Base-by-base conservation (phyloP, 768 basidiomycete species). In the Flagelloscypha sp. region DNA sequence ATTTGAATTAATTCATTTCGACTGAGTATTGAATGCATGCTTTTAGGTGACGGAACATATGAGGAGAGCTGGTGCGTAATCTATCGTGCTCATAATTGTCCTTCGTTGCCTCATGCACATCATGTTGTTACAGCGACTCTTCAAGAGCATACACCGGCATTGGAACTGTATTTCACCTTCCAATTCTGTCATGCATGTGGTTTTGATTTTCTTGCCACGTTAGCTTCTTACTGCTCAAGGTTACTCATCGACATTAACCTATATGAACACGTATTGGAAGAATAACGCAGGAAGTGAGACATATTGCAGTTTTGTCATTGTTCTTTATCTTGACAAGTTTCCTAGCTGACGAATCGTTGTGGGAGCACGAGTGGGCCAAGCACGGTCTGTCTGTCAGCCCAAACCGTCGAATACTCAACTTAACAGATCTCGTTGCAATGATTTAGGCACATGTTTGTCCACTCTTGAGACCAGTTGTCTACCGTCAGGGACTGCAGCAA, bases 281-380 rank as follows among this genome's bases (percentile, higher is more conserved):
- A 6, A 6, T 11, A 15, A 11, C 16, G 9, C 25, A 13, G 25
- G 13, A 9, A 13, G 25, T 27, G 25, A 27, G n/a, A n/a, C n/a
- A n/a, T n/a, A n/a, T n/a, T n/a, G n/a, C n/a, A n/a, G n/a, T n/a
- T n/a, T n/a, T n/a, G n/a, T n/a, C n/a, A n/a, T n/a, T n/a, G n/a
- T n/a, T n/a, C n/a, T n/a, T n/a, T n/a, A n/a, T n/a, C n/a, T n/a
- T n/a, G n/a, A n/a, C n/a, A n/a, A n/a, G n/a, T n/a, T n/a, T n/a
- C n/a, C n/a, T n/a, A n/a, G n/a, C n/a, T n/a, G n/a, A 54, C 39
- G 54, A 72, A 40, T 33, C 55, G 20, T 65, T 71, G 45, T 71
- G 70, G 70, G 55, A 69, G 64, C 69, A 71, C 36, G 68, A 71
- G 43, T 71, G 70, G 69, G 34, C 38, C 18, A 57, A 53, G 12